phyloP scores from a whole-genome alignment of 345 rosid species.

The Syzygium aromaticum region DNA sequence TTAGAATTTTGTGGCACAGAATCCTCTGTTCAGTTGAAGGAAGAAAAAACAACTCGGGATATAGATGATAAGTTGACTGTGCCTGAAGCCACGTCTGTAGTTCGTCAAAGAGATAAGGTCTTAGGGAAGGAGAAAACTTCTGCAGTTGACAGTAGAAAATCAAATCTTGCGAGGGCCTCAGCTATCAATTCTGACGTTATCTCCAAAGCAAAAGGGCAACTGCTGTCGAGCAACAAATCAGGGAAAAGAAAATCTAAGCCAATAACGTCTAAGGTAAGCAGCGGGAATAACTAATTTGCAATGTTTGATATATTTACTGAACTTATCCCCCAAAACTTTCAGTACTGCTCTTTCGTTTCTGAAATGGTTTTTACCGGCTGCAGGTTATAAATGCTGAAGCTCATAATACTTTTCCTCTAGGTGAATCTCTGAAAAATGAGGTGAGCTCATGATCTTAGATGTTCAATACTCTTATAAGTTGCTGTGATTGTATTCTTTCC shows the following conservation, averaged over 20 bases:
- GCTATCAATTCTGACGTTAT: slow-evolving; percentile 18
- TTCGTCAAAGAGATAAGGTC: slow-evolving; percentile 28
- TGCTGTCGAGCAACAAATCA: slow-evolving; percentile 21
- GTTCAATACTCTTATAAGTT: background rate
- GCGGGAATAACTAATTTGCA: background rate
- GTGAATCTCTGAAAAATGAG: slow-evolving; percentile 28
- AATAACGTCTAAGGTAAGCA: slow-evolving; percentile 26
- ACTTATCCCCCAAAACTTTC: background rate
- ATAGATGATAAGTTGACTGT: slow-evolving; percentile 39
- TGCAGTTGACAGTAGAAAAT: slow-evolving; percentile 39
- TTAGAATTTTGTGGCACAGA: slow-evolving; percentile 32
- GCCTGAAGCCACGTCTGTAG: slow-evolving; percentile 46
- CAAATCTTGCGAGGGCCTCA: slow-evolving; percentile 40
- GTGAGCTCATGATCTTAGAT: slow-evolving; percentile 16
- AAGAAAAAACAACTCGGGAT: slow-evolving; percentile 36
- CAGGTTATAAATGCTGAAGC: slow-evolving; percentile 45
- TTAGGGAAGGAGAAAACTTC: slow-evolving; percentile 34
- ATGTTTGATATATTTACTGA: background rate
- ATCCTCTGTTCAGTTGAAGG: slow-evolving; percentile 61
- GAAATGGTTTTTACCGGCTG: slow-evolving; percentile 7
- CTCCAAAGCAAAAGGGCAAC: slow-evolving; percentile 30
- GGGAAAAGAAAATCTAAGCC: slow-evolving; percentile 50
- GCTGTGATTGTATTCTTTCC: background rate
- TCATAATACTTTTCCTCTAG: slow-evolving; percentile 20
- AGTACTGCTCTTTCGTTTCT: background rate